Percentiles rank a stretch among this genome's conserved stretches.
phyloP scores from a whole-genome alignment of 345 rosid genomes.

The Aquilaria yunnanensis region DNA sequence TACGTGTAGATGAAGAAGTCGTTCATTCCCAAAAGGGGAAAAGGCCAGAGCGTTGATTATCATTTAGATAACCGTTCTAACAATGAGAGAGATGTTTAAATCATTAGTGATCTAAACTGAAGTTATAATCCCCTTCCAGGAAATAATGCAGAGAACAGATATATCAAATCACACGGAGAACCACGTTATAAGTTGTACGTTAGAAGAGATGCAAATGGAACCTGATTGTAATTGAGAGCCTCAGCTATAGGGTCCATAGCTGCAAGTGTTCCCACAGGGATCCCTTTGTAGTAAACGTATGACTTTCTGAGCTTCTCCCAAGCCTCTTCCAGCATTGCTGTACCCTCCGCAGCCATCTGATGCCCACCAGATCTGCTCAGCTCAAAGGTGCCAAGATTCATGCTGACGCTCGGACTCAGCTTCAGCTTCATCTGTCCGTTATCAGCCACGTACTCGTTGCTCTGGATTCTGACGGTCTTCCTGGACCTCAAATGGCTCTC shows the following conservation, averaged over 20 bases:
- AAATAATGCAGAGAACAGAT: too few species aligned
- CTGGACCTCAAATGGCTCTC: not conserved
- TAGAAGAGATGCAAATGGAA: not conserved
- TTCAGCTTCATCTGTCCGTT: slow-evolving; percentile 12
- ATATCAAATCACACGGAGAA: too few species aligned
- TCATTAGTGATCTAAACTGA: too few species aligned
- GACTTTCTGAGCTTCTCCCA: slow-evolving; percentile 41
- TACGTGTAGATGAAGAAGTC: too few species aligned
- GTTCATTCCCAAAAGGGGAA: too few species aligned
- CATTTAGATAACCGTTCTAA: too few species aligned
- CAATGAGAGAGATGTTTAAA: too few species aligned
- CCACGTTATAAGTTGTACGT: too few species aligned
- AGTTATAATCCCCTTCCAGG: too few species aligned
- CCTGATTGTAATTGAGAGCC: slow-evolving; percentile 52
- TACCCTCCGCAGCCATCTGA: not conserved
- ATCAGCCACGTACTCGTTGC: slow-evolving; percentile 6
- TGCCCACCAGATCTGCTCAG: slow-evolving; percentile 11
- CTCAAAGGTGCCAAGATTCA: slow-evolving; percentile 21
- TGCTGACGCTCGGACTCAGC: slow-evolving; percentile 32
- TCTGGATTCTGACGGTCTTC: slow-evolving; percentile 15
- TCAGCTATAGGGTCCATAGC: slow-evolving; percentile 41
- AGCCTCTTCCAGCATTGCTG: slow-evolving; percentile 41
- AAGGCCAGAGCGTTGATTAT: too few species aligned
- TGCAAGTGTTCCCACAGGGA: slow-evolving; percentile 49
- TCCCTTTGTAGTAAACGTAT: slow-evolving; percentile 28